phyloP scores from a whole-genome alignment of 805 yeast species.

The Sugiyamaella chiloensis region DNA sequence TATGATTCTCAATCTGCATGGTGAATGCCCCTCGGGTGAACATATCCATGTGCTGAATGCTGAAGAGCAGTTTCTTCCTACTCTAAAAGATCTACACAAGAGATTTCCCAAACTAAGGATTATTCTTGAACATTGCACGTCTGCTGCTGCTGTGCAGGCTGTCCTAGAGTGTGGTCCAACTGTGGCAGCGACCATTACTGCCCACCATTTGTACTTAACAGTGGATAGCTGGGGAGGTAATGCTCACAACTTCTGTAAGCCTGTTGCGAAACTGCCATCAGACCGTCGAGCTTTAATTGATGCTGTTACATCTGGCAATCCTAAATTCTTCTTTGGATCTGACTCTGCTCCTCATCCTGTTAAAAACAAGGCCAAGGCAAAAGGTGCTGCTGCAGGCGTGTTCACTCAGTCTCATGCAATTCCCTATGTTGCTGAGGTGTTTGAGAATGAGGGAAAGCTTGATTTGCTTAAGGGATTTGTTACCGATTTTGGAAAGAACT shows the following conservation, averaged over 20 bases:
- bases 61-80: slow-evolving; percentile 89
- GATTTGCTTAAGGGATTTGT: slow-evolving; percentile 72
- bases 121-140: slow-evolving; percentile 92
- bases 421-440: slow-evolving; percentile 81
- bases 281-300: slow-evolving; percentile 76
- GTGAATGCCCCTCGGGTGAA: slow-evolving; percentile 81
- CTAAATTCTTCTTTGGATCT: slow-evolving; percentile 93
- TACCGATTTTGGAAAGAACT: slow-evolving; percentile 64
- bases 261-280: slow-evolving; percentile 89
- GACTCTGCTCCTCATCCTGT: slow-evolving; percentile 98
- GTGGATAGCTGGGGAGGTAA: slow-evolving; percentile 97
- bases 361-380: slow-evolving; percentile 67
- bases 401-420: slow-evolving; percentile 83
- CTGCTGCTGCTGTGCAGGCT: slow-evolving; percentile 79
- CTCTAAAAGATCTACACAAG: slow-evolving; percentile 66
- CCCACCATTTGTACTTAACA: slow-evolving; percentile 86
- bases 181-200: slow-evolving; percentile 95
- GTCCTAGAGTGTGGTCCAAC: slow-evolving; percentile 62
- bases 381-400: slow-evolving; percentile 97
- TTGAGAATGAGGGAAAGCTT: slow-evolving; percentile 62
- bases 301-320: slow-evolving; percentile 90
- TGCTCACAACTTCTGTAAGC: slow-evolving; percentile 93
- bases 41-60: slow-evolving; percentile 92
- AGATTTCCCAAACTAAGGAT: slow-evolving; percentile 87
- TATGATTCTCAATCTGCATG: slow-evolving; percentile 85